Evolutionary conservation across 805 yeast species (phyloP).

Genomic region (Wickerhamomyces bisporus): DNA sequence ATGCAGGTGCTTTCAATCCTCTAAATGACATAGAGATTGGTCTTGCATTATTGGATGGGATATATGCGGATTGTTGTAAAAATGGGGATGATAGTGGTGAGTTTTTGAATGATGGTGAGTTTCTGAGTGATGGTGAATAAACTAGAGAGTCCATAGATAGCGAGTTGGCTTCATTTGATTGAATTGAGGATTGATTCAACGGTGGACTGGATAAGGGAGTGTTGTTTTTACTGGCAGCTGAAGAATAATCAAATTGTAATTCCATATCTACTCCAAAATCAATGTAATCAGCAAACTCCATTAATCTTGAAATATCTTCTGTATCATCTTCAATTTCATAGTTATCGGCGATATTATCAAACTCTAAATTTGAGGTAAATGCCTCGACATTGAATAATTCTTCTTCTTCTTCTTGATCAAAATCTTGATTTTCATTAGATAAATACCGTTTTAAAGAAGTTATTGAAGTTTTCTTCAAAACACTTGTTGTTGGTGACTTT

Average conservation of each 20-base stretch:
- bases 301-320: conserved; percentile 34
- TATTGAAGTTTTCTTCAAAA: conserved; percentile 26
- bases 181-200: conserved; percentile 4
- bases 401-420: conserved; percentile 10
- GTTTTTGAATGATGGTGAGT: conserved; percentile 1
- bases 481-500: conserved; percentile 33
- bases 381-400: conserved; percentile 25
- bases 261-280: conserved; percentile 41
- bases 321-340: conserved; percentile 10
- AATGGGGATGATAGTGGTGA: conserved; percentile 20
- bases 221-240: not conserved
- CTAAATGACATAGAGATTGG: conserved; percentile 49
- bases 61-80: conserved; percentile 16
- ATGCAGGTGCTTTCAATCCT: conserved; percentile 57
- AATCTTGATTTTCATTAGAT: conserved; percentile 5
- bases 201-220: conserved; percentile 16
- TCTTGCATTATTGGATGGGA: conserved; percentile 16
- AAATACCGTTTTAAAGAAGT: conserved; percentile 4
- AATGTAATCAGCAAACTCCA: conserved; percentile 41
- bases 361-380: conserved; percentile 16
- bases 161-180: not conserved
- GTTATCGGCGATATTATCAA: conserved; percentile 11
- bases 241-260: conserved; percentile 27
- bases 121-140: conserved; percentile 1
- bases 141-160: not conserved